These are phyloP conservation scores for Chimonanthus salicifolius DNA, from an alignment of 164 flowering plant genomes.

Conservation along the genomic window DNA sequence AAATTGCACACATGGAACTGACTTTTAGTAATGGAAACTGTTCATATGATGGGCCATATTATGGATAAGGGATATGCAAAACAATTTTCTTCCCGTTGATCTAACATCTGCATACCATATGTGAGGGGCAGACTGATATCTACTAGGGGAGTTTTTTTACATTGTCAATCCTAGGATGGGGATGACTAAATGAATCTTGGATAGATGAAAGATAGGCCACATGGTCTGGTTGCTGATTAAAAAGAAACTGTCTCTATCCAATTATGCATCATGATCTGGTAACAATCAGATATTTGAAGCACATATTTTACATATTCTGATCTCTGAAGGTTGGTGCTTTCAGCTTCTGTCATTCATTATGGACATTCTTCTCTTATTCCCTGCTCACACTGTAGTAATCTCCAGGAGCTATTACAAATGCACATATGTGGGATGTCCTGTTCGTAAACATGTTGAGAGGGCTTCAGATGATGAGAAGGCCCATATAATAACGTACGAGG, in stretches of 20 bases:
- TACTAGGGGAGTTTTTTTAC: neutral
- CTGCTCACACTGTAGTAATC: slow-evolving; percentile 13
- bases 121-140: neutral
- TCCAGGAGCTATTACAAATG: slow-evolving; percentile 87
- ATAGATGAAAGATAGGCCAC: neutral
- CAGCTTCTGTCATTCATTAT: neutral
- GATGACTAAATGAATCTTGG: neutral
- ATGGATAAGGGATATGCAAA: neutral
- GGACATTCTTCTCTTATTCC: neutral
- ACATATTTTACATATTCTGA: too few relatives aligned
- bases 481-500: slow-evolving; percentile 63
- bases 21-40: too few relatives aligned
- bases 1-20: too few relatives aligned
- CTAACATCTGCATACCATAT: neutral
- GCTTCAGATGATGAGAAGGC: slow-evolving; percentile 48
- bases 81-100: neutral
- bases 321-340: neutral
- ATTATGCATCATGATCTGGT: neutral
- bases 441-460: slow-evolving; percentile 76
- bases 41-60: too few relatives aligned
- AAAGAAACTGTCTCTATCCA: neutral
- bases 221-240: neutral
- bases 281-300: neutral
- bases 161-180: neutral
- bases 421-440: slow-evolving; percentile 85